Percentiles rank a stretch among this genome's conserved stretches.
phyloP scores from a whole-genome alignment of 257 asterid genomes.

The Primulina tabacum region DNA sequence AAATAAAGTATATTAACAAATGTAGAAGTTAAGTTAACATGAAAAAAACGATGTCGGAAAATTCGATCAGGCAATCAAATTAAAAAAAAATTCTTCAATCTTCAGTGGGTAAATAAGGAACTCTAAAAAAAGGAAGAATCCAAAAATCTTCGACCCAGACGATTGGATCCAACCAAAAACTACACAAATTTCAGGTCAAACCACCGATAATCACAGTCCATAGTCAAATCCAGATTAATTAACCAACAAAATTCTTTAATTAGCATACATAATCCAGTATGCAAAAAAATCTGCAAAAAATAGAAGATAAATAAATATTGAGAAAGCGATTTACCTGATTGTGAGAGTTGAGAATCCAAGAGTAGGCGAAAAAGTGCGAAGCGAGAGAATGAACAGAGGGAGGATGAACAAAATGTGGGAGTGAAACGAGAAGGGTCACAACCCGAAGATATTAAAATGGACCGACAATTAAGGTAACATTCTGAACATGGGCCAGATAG shows the following conservation, averaged over 20 bases:
- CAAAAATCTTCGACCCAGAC: background rate
- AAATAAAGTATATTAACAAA: too few relatives aligned
- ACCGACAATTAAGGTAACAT: conserved; percentile 8
- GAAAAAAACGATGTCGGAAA: background rate
- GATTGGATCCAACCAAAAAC: conserved; percentile 12
- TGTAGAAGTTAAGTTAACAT: background rate
- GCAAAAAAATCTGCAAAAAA: background rate
- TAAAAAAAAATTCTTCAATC: too few relatives aligned
- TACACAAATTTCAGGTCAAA: background rate
- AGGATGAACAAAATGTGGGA: conserved; percentile 1
- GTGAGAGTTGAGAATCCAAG: background rate
- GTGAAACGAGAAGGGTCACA: too few relatives aligned
- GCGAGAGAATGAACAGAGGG: background rate
- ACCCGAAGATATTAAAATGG: background rate
- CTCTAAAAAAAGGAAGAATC: background rate
- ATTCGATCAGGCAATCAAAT: too few relatives aligned
- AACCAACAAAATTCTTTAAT: background rate
- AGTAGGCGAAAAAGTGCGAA: background rate
- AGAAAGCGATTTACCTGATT: conserved; percentile 13
- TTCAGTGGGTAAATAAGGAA: background rate
- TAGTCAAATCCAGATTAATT: conserved; percentile 7
- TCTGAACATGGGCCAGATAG: background rate
- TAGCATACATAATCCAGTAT: conserved; percentile 3
- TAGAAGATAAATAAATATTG: background rate
- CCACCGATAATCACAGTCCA: background rate